Percentiles rank a stretch among this genome's conserved stretches.
Conservation (phyloP, 2,329 filamentous ascomycete genomes). For the Dothideomycetes sp. region DNA sequence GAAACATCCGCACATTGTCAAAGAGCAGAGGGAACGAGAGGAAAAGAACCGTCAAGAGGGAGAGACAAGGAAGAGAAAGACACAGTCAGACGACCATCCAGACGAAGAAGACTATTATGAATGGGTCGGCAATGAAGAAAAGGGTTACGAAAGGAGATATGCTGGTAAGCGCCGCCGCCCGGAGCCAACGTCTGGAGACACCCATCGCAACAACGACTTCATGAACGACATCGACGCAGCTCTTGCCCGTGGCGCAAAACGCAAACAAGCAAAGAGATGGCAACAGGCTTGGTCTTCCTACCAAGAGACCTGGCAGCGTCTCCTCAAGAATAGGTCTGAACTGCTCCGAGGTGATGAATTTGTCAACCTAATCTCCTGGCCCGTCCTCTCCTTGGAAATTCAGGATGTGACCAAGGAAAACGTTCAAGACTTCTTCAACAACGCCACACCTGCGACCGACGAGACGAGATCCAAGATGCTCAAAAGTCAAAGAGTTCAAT, state of each 20-base stretch:
- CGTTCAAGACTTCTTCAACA: slow-evolving; percentile 61
- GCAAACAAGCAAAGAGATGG: slow-evolving; percentile 48
- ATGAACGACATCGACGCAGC: slow-evolving; percentile 51
- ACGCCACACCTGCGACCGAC: slow-evolving; percentile 32
- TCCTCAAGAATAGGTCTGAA: slow-evolving; percentile 23
- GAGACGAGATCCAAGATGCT: slow-evolving; percentile 42
- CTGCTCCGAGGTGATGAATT: neutral
- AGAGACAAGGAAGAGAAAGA: slow-evolving; percentile 26
- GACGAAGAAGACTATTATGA: slow-evolving; percentile 26
- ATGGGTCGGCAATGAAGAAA: slow-evolving; percentile 26
- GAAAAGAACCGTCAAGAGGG: slow-evolving; percentile 41
- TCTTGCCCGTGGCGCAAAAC: slow-evolving; percentile 57
- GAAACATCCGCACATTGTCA: slow-evolving; percentile 72
- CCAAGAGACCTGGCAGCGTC: slow-evolving; percentile 50
- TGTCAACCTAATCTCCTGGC: slow-evolving; percentile 55
- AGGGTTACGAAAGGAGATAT: slow-evolving; percentile 53
- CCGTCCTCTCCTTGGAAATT: slow-evolving; percentile 53
- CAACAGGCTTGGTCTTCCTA: slow-evolving; percentile 58
- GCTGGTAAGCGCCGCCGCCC: slow-evolving; percentile 44
- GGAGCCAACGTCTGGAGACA: slow-evolving; percentile 21
- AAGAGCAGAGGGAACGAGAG: slow-evolving; percentile 59
- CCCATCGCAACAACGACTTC: slow-evolving; percentile 10
- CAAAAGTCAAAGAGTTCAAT: slow-evolving; percentile 79
- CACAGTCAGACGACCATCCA: slow-evolving; percentile 28
- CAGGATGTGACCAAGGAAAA: slow-evolving; percentile 49